Evolutionary conservation across 768 basidiomycete species (phyloP).

Genomic region (Rhodotorula kratochvilovae): DNA sequence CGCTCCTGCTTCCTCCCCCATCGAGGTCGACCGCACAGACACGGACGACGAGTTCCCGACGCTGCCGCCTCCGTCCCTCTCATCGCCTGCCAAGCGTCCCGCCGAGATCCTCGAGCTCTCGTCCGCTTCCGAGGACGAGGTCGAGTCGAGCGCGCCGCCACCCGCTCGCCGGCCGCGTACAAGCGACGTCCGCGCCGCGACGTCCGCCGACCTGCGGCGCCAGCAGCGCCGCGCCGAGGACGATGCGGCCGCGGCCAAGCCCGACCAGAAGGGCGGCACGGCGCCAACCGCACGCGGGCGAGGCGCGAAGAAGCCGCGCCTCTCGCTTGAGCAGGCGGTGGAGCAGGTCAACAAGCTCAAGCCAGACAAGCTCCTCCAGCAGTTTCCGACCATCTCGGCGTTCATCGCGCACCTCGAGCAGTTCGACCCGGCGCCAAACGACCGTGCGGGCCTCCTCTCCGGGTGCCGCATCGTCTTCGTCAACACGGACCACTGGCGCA

Average conservation of each 20-base stretch:
- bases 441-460: neutral
- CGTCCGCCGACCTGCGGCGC: neutral
- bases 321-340: slow-evolving; percentile 12
- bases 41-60: neutral
- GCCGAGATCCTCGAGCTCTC: slow-evolving; percentile 2
- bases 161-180: too few species aligned
- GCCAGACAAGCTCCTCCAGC: neutral
- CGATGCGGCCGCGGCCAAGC: neutral
- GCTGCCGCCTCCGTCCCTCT: too few species aligned
- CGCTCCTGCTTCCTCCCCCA: neutral
- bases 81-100: neutral
- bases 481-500: slow-evolving; percentile 31
- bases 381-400: slow-evolving; percentile 11
- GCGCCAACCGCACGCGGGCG: neutral
- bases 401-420: slow-evolving; percentile 16
- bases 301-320: neutral
- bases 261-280: too few species aligned
- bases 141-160: neutral
- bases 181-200: neutral
- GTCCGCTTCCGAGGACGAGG: neutral
- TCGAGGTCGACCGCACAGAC: neutral
- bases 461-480: slow-evolving; percentile 19
- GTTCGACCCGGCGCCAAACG: neutral
- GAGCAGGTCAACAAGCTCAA: neutral
- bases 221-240: neutral